phyloP scores from a whole-genome alignment of 768 basidiomycete genomes.

The Cystobasidium tubakii region DNA sequence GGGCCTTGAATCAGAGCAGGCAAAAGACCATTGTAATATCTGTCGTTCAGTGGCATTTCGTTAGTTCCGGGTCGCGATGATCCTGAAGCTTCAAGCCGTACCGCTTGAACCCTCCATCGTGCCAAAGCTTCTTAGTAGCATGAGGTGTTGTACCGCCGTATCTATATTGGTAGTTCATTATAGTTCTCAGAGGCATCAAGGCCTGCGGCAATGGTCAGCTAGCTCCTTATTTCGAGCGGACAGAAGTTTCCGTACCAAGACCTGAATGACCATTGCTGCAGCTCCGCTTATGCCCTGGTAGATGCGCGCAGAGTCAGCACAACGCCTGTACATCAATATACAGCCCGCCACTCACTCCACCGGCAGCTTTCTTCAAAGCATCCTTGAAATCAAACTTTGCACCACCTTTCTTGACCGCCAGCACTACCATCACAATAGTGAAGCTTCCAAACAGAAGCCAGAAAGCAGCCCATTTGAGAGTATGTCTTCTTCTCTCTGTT shows the following conservation, averaged over 20 bases:
- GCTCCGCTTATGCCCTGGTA: conserved; percentile 35
- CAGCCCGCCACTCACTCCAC: conserved; percentile 74
- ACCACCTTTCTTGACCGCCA: conserved; percentile 38
- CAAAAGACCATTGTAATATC: conserved; percentile 80
- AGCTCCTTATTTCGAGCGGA: conserved; percentile 57
- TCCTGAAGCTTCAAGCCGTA: conserved; percentile 61
- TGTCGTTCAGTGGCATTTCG: conserved; percentile 46
- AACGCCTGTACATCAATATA: background rate
- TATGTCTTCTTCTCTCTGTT: conserved; percentile 4
- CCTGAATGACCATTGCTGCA: conserved; percentile 87
- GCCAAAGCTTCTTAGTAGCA: conserved; percentile 11
- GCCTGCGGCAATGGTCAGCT: background rate
- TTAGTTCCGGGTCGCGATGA: background rate
- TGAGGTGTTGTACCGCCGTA: conserved; percentile 66
- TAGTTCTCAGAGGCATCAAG: conserved; percentile 49
- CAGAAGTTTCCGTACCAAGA: conserved; percentile 53
- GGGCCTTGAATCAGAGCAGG: conserved; percentile 75
- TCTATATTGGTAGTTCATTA: conserved; percentile 88
- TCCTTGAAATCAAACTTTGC: conserved; percentile 69
- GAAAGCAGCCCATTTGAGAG: conserved; percentile 37
- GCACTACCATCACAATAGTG: conserved; percentile 36
- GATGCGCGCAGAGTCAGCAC: background rate
- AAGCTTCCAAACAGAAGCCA: conserved; percentile 36
- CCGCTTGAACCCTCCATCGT: conserved; percentile 56
- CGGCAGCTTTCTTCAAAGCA: conserved; percentile 73